These are phyloP conservation scores for Fomitopsis betulina DNA, from an alignment of 1,284 basidiomycete species.

Conservation along the genomic window DNA sequence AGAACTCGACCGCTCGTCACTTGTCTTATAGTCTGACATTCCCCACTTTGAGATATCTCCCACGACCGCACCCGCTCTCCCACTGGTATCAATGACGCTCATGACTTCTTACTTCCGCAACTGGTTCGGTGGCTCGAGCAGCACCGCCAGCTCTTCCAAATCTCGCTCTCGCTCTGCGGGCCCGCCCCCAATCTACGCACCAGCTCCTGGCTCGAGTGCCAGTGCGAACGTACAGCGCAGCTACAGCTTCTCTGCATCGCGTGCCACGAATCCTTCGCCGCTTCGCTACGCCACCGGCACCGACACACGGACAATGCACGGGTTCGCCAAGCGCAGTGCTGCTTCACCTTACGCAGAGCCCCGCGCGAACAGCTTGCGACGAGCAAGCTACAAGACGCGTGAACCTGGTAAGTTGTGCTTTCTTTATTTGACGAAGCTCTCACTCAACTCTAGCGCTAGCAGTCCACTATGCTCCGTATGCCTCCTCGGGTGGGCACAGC, in stretches of 20 bases:
- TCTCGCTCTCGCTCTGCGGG: constrained; percentile 27
- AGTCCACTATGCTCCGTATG: constrained; percentile 18
- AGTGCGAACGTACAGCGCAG: constrained; percentile 22
- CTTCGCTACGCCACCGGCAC: constrained; percentile 29
- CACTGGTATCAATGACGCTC: constrained; percentile 4
- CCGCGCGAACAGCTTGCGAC: constrained; percentile 21
- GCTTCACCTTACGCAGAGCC: constrained; percentile 18
- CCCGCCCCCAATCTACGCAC: constrained; percentile 18
- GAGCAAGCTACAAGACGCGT: constrained; percentile 23
- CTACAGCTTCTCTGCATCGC: constrained; percentile 28
- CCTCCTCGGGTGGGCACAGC: constrained; percentile 23
- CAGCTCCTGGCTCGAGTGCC: constrained; percentile 18
- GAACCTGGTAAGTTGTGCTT: constrained; percentile 20
- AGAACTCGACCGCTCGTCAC: neutral
- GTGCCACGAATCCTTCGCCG: constrained; percentile 29
- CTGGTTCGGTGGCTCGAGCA: constrained; percentile 28
- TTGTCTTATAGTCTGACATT: constrained; percentile 10
- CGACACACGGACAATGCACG: constrained; percentile 26
- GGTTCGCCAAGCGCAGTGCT: constrained; percentile 22
- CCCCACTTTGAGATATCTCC: constrained; percentile 1
- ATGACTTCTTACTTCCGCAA: constrained; percentile 36
- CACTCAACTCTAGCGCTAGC: constrained; percentile 10
- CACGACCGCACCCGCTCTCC: neutral
- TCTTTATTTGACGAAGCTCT: neutral
- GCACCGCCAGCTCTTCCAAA: constrained; percentile 19